phyloP scores from a whole-genome alignment of 352 stramenopile genomes.

The Nothophytophthora sp. region DNA sequence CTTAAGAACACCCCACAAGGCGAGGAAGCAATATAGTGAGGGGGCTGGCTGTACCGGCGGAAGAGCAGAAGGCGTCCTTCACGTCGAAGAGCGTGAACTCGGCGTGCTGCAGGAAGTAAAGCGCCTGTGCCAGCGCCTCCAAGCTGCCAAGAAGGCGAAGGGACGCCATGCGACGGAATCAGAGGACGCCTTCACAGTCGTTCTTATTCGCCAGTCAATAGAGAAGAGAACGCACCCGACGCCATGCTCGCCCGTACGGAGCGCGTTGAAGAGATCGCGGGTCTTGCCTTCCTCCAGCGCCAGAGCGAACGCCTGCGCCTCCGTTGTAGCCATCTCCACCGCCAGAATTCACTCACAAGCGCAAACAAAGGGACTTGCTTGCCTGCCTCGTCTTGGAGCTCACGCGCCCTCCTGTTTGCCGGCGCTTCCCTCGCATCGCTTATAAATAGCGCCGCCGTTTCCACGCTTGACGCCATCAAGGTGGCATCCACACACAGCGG shows the following conservation, averaged over 20 bases:
- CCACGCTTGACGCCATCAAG: too few species aligned
- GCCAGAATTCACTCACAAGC: too few species aligned
- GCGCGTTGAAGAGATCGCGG: slow-evolving; percentile 51
- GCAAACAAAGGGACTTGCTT: too few species aligned
- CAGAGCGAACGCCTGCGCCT: slow-evolving; percentile 10
- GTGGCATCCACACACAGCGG: too few species aligned
- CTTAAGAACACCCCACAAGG: too few species aligned
- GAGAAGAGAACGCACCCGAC: slow-evolving; percentile 32
- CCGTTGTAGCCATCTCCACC: slow-evolving; percentile 23
- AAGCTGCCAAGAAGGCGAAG: slow-evolving; percentile 18
- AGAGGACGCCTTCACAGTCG: background rate
- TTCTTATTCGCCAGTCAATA: background rate
- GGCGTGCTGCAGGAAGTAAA: slow-evolving; percentile 72
- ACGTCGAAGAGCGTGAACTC: slow-evolving; percentile 68
- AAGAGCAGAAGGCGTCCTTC: slow-evolving; percentile 62
- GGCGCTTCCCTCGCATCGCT: too few species aligned
- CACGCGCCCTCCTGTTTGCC: too few species aligned
- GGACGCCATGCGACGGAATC: background rate
- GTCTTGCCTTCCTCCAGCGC: slow-evolving; percentile 36
- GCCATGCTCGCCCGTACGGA: slow-evolving; percentile 50
- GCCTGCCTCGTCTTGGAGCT: too few species aligned
- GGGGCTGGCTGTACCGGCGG: slow-evolving; percentile 36
- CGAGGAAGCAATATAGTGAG: too few species aligned
- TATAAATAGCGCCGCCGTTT: background rate
- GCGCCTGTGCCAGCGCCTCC: slow-evolving; percentile 35